These are phyloP conservation scores for Exophiala spinifera DNA, from an alignment of 2,329 filamentous ascomycete genomes.

Conservation along the genomic window DNA sequence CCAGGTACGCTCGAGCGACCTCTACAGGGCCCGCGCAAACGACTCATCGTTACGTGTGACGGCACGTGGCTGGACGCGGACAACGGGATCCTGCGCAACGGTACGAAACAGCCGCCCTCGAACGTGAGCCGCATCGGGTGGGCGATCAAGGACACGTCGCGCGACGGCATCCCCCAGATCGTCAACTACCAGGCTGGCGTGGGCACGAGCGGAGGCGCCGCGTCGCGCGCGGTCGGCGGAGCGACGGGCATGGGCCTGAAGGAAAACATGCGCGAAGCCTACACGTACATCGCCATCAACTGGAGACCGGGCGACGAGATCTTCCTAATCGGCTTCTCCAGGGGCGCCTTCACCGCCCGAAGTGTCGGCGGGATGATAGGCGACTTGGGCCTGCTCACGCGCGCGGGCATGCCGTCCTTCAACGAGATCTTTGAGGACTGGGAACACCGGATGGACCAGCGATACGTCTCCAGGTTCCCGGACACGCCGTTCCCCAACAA, in stretches of 20 bases:
- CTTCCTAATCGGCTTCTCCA: conserved; percentile 38
- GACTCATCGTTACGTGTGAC: conserved; percentile 38
- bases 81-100: conserved; percentile 29
- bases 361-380: conserved; percentile 37
- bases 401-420: conserved; percentile 30
- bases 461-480: conserved; percentile 30
- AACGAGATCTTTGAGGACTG: conserved; percentile 35
- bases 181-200: conserved; percentile 44
- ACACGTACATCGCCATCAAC: conserved; percentile 36
- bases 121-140: conserved; percentile 41
- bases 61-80: conserved; percentile 37
- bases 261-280: conserved; percentile 31
- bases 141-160: conserved; percentile 35
- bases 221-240: conserved; percentile 24
- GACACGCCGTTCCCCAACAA: conserved; percentile 33
- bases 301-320: conserved; percentile 39
- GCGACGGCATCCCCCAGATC: conserved; percentile 38
- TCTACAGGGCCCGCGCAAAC: conserved; percentile 28
- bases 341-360: conserved; percentile 39
- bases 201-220: conserved; percentile 32
- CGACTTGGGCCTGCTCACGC: conserved; percentile 35
- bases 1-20: conserved; percentile 26
- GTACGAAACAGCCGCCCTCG: conserved; percentile 34
- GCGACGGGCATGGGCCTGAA: conserved; percentile 28
- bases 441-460: conserved; percentile 29